Base-by-base conservation (phyloP, 2,329 filamentous ascomycete genomes). In the Zymoseptoria tritici region DNA sequence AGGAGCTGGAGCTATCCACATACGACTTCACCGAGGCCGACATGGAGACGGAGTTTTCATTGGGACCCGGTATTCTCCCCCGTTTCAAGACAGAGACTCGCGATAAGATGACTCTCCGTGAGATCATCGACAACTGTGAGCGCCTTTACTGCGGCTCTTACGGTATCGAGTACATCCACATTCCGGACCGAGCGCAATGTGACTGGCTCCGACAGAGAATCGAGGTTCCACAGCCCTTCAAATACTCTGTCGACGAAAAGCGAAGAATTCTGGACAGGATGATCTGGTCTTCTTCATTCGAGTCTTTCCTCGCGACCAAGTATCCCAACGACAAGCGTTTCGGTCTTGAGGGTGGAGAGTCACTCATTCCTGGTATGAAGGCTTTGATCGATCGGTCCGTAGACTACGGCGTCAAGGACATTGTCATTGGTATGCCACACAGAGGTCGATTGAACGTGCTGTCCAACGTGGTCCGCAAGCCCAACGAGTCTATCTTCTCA, bases 241-340 rank as follows among this genome's bases (percentile, higher is more conserved):
- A 95, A 77, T 97, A 97, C 81, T 95, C 91, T 0, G 88, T 96
- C 61, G 94, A 97, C 72, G 94, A 99, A 83, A 99, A 99, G 85
- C 90, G 94, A 73, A 87, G 94, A 67, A 96, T 99, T 68, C 84
- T 99, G 67, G 94, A 99, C 79, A 90, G 94, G 73, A 82, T 99
- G 66, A 99, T 99, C 76, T 99, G 94, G 94, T 93, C 90, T 75
- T 96, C 92, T 65, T 97, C 91, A 78, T 99, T 99, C 76, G 94
- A 99, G 80, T 80, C 86, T 62, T 99, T 99, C 83, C 81, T 96
- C 67, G 87, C 94, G 59, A 97, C 91, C 60, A 99, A 99, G 78
- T 97, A 97, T 78, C 94, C 94, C 76, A 99, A 99, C 78, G 94
- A 99, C 80, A 99, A 99, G 84, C 90, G 94, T 73, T 99, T 99